phyloP scores from a whole-genome alignment of 306 rosid genomes.

The Dalbergia cochinchinensis region DNA sequence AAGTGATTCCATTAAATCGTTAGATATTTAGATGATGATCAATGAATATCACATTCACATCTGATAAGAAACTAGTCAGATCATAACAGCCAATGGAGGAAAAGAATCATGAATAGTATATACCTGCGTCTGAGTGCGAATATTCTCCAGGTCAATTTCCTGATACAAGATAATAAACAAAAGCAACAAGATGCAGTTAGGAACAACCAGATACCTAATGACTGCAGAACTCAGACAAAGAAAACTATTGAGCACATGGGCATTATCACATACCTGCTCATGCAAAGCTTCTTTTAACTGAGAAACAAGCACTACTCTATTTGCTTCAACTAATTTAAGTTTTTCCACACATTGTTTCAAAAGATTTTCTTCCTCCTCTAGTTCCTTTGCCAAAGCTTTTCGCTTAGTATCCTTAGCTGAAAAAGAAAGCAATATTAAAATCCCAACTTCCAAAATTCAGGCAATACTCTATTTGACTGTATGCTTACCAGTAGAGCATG shows the following conservation, averaged over 20 bases:
- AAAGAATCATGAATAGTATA: conserved; percentile 33
- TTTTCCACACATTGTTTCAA: conserved; percentile 80
- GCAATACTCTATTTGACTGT: conserved; percentile 19
- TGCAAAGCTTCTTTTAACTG: conserved; percentile 87
- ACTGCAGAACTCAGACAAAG: not conserved
- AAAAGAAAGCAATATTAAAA: conserved; percentile 55
- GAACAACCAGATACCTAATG: conserved; percentile 29
- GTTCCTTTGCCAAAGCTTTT: conserved; percentile 71
- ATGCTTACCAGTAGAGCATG: conserved; percentile 69
- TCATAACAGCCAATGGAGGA: not conserved
- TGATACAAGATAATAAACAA: conserved; percentile 46
- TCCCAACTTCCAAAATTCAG: conserved; percentile 38
- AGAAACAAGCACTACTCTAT: conserved; percentile 77
- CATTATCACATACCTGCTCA: conserved; percentile 69
- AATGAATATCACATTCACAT: conserved; percentile 26
- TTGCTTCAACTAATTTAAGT: conserved; percentile 75
- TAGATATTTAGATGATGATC: conserved; percentile 23
- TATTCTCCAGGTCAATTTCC: conserved; percentile 90
- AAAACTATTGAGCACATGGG: not conserved
- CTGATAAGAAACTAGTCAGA: conserved; percentile 17
- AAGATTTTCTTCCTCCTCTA: conserved; percentile 78
- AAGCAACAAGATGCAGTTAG: conserved; percentile 24
- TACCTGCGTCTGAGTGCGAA: conserved; percentile 96
- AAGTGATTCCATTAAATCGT: conserved; percentile 17
- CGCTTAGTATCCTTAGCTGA: conserved; percentile 91